These are phyloP conservation scores for Massariosphaeria phaeospora DNA, from an alignment of 495 filamentous ascomycete genomes.

Conservation along the genomic window DNA sequence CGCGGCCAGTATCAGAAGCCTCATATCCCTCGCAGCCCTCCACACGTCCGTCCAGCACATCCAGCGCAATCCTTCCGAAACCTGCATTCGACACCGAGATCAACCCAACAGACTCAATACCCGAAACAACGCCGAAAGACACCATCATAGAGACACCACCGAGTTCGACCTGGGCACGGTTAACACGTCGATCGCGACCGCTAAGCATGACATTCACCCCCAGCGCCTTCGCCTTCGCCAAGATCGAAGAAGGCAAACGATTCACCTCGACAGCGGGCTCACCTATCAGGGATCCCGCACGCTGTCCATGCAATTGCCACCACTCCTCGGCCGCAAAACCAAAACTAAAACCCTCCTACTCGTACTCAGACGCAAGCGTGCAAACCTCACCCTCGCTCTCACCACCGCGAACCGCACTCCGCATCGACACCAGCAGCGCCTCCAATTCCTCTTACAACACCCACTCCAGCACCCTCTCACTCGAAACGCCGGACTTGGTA, in stretches of 20 bases:
- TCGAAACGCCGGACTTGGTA: not conserved
- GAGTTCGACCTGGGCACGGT: not conserved
- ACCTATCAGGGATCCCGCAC: not conserved
- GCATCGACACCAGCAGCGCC: constrained; percentile 2
- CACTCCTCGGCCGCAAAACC: not conserved
- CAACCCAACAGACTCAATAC: not conserved
- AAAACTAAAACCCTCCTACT: not conserved
- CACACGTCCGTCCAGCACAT: not conserved
- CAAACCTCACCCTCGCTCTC: constrained; percentile 19
- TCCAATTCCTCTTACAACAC: constrained; percentile 3
- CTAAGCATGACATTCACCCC: constrained; percentile 22
- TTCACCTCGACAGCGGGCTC: not conserved
- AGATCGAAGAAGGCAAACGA: constrained; percentile 12
- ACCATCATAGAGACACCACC: not conserved
- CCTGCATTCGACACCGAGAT: not conserved
- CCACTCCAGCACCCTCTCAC: not conserved
- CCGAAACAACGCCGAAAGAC: not conserved
- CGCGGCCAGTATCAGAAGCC: not conserved
- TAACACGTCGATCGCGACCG: not conserved
- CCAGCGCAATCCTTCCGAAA: too few relatives aligned
- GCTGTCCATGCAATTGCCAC: constrained; percentile 16
- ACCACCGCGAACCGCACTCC: constrained; percentile 5
- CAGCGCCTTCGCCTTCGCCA: constrained; percentile 7
- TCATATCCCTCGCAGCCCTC: not conserved
- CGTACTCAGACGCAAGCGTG: constrained; percentile 20